Conservation (phyloP, 441 rosid species). For the Pelargonium cotyledonis region DNA sequence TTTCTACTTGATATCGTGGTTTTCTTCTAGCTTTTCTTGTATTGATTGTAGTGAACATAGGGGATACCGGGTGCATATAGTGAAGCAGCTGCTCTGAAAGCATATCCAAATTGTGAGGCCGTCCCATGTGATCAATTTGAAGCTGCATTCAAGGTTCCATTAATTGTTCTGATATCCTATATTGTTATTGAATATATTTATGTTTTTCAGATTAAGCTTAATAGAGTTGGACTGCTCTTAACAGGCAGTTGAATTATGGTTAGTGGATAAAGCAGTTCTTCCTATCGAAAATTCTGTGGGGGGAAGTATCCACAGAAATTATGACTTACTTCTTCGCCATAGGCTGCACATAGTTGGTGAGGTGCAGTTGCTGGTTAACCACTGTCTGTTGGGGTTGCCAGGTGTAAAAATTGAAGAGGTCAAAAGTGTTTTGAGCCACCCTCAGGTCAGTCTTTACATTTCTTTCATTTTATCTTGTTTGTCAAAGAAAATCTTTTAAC, state of each 20-base stretch:
- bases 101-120: constrained; percentile 80
- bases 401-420: constrained; percentile 67
- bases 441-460: constrained; percentile 49
- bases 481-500: background rate
- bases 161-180: background rate
- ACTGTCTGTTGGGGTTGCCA: constrained; percentile 77
- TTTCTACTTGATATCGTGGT: constrained; percentile 6
- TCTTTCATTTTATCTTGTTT: background rate
- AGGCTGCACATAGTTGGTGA: constrained; percentile 93
- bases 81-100: constrained; percentile 84
- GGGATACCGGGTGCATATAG: constrained; percentile 88
- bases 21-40: constrained; percentile 17
- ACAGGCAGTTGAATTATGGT: constrained; percentile 93
- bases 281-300: constrained; percentile 90
- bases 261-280: constrained; percentile 84
- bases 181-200: background rate
- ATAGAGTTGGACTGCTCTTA: constrained; percentile 17
- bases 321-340: constrained; percentile 91
- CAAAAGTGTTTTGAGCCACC: constrained; percentile 76
- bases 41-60: constrained; percentile 32
- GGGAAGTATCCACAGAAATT: constrained; percentile 92
- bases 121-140: constrained; percentile 89
- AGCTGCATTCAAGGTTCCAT: constrained; percentile 69
- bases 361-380: constrained; percentile 69
- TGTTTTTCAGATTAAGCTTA: background rate